These are phyloP conservation scores for Ceratocystis ficicola DNA, from an alignment of 2,329 filamentous ascomycete species.

Conservation along the genomic window DNA sequence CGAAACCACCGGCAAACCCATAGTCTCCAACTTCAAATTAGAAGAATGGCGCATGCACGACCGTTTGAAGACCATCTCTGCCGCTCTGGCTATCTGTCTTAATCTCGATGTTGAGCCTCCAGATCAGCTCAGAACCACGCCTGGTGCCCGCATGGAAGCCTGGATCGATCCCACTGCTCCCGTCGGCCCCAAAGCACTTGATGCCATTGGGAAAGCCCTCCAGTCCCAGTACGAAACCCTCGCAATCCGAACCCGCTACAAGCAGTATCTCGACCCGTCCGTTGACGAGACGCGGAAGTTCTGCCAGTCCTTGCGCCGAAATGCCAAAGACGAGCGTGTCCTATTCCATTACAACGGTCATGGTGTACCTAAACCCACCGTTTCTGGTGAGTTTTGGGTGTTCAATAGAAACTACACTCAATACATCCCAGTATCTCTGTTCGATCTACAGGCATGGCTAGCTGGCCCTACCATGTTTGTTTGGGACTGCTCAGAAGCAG, in stretches of 20 bases:
- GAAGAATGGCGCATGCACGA: slow-evolving; percentile 98
- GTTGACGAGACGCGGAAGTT: slow-evolving; percentile 97
- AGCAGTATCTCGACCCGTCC: slow-evolving; percentile 90
- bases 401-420: slow-evolving; percentile 99
- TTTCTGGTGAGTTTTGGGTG: slow-evolving; percentile 96
- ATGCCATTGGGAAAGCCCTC: slow-evolving; percentile 90
- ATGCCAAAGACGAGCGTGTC: slow-evolving; percentile 90
- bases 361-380: slow-evolving; percentile 87
- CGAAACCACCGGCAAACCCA: slow-evolving; percentile 82
- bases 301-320: slow-evolving; percentile 75
- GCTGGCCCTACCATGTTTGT: slow-evolving; percentile 93
- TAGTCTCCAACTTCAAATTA: slow-evolving; percentile 51
- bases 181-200: slow-evolving; percentile 71
- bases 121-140: slow-evolving; percentile 89
- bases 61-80: slow-evolving; percentile 89
- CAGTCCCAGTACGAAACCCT: slow-evolving; percentile 94
- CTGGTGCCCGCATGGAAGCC: slow-evolving; percentile 85
- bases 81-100: slow-evolving; percentile 82
- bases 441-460: slow-evolving; percentile 90
- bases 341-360: slow-evolving; percentile 99
- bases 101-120: slow-evolving; percentile 97
- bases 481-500: slow-evolving; percentile 94
- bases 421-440: slow-evolving; percentile 92
- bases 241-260: slow-evolving; percentile 90
- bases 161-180: slow-evolving; percentile 87